Evolutionary conservation across 352 stramenopile genomes (phyloP).

Genomic region (Globisporangium irregulare): DNA sequence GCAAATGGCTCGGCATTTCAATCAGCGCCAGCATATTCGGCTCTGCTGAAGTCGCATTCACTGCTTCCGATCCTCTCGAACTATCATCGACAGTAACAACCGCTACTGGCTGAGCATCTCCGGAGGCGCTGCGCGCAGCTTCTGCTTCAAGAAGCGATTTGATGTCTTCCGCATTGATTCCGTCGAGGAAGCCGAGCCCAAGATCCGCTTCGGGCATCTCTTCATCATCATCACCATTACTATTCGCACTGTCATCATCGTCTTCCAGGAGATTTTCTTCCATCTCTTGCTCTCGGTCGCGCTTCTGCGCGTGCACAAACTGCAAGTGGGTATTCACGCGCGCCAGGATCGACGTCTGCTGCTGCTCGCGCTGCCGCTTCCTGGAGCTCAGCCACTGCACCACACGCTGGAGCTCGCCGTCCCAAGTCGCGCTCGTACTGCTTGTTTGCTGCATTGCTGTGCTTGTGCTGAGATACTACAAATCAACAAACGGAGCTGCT

Average conservation of each 20-base stretch:
- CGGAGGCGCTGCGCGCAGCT: constrained; percentile 12
- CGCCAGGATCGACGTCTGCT: constrained; percentile 21
- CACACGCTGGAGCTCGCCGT: constrained; percentile 41
- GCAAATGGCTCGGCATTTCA: constrained; percentile 28
- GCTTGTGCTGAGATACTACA: background rate
- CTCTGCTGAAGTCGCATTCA: background rate
- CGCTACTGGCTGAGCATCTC: background rate
- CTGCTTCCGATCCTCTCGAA: background rate
- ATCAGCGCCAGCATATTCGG: constrained; percentile 18
- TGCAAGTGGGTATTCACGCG: constrained; percentile 37
- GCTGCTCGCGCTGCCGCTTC: constrained; percentile 16
- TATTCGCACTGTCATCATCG: constrained; percentile 15
- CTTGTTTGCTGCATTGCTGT: constrained; percentile 1
- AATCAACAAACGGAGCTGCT: background rate
- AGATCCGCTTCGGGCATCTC: constrained; percentile 15
- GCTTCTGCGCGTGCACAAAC: constrained; percentile 37
- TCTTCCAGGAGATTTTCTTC: constrained; percentile 19
- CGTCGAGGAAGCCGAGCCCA: constrained; percentile 52
- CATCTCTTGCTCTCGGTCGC: constrained; percentile 26
- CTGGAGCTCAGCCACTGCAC: constrained; percentile 29
- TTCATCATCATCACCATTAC: constrained; percentile 13
- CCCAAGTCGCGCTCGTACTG: constrained; percentile 24
- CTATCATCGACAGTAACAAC: background rate
- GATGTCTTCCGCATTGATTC: constrained; percentile 54
- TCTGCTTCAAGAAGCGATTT: constrained; percentile 43